Base-by-base conservation (phyloP, 73 alveolate genomes). In the Breviolum minutum region DNA sequence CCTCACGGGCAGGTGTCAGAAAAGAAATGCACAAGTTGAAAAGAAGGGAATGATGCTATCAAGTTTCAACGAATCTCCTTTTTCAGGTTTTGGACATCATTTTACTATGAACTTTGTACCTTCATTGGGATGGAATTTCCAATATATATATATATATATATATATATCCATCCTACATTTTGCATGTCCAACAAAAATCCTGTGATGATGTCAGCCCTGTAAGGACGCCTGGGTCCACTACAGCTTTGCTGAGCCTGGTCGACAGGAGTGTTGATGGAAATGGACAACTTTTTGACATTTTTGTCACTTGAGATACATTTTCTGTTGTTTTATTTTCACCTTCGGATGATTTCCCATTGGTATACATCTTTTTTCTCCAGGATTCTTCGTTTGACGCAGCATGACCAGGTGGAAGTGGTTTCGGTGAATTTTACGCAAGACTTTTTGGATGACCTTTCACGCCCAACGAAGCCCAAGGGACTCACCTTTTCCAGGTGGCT, bases 341-440 rank as follows among this genome's bases (percentile, higher is more conserved):
- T 40, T 40, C 3, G 54, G 54, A 40, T 40, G 54, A 40, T 73
- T 26, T 6, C 30, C 48, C n/a, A n/a, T n/a, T n/a, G n/a, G n/a
- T n/a, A n/a, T n/a, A n/a, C n/a, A n/a, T n/a, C n/a, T n/a, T n/a
- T n/a, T n/a, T n/a, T n/a, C 82, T 71, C 48, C 95, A 88, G 95
- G 96, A 89, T 89, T 48, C 87, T 54, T 20, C 96, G 96, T 17
- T 87, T 89, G 7, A 69, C 96, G 30, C 96, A 73, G 73, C 96
- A 89, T 89, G 96, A 89, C 87, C 87, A 89, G 84, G 96, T 76
- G 60, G 17, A 20, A 63, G 81, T 20, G n/a, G n/a, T 71, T 20
- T 8, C 26, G 26, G 40, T 30, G 54, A 40, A 40, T 40, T 40
- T 40, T 40, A 40, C n/a, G n/a, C n/a, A n/a, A n/a, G n/a, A n/a